Percentiles rank a stretch among this genome's conserved stretches.
These are phyloP conservation scores for Penicillium sp. DNA, from an alignment of 2,329 filamentous ascomycete species.

Conservation along the genomic window DNA sequence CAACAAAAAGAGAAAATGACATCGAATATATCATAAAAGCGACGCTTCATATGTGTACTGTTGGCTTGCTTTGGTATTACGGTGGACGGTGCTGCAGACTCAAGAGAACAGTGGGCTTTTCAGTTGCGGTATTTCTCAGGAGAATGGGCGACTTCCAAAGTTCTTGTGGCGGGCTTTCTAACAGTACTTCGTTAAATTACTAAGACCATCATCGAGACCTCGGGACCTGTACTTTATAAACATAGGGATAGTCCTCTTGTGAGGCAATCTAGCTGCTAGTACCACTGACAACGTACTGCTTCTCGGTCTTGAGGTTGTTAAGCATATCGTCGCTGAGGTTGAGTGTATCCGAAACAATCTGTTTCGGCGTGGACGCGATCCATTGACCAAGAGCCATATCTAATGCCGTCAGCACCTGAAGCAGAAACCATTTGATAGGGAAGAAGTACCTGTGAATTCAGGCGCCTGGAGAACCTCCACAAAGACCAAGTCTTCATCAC, in stretches of 20 bases:
- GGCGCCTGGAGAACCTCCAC: conserved; percentile 72
- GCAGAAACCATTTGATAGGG: background rate
- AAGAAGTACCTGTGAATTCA: conserved; percentile 51
- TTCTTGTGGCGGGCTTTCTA: background rate
- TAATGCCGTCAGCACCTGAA: conserved; percentile 30
- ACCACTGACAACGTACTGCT: conserved; percentile 46
- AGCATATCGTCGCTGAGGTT: conserved; percentile 42
- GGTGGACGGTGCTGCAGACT: no score
- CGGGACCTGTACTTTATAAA: background rate
- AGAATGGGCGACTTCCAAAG: no score
- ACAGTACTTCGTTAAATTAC: background rate
- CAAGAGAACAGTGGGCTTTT: no score
- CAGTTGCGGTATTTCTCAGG: no score
- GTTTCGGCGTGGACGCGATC: conserved; percentile 52
- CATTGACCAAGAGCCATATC: conserved; percentile 47
- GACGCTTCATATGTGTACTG: no score
- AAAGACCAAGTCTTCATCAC: conserved; percentile 70
- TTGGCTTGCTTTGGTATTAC: no score
- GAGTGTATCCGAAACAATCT: conserved; percentile 58
- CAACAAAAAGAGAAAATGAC: no score
- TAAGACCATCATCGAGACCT: background rate
- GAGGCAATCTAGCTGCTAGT: background rate
- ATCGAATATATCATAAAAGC: no score
- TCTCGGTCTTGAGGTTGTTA: conserved; percentile 42
- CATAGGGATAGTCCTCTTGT: background rate